Conservation (phyloP, 176 grass and related monocot genomes). For the Canna indica region DNA sequence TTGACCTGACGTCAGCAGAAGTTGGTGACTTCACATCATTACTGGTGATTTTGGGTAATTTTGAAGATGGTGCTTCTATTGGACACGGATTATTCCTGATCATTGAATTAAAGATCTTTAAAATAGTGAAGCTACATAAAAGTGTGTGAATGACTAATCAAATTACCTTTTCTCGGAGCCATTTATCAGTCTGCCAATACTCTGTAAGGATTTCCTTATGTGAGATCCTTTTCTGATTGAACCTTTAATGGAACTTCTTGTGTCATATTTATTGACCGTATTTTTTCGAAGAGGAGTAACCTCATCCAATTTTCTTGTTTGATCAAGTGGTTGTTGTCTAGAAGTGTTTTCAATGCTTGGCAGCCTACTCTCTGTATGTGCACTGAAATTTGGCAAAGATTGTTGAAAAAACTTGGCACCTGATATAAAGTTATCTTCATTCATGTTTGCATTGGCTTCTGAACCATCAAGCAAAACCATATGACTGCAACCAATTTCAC, state of each 20-base stretch:
- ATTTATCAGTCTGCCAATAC: slow-evolving; percentile 71
- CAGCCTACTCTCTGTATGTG: slow-evolving; percentile 7
- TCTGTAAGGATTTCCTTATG: slow-evolving; percentile 82
- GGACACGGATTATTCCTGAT: slow-evolving; percentile 40
- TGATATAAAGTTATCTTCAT: slow-evolving; percentile 30
- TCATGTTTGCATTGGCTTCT: slow-evolving; percentile 9
- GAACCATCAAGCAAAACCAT: background rate
- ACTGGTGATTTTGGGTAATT: slow-evolving; percentile 19
- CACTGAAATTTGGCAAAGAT: slow-evolving; percentile 23
- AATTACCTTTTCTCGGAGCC: slow-evolving; percentile 62
- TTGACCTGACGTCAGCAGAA: slow-evolving; percentile 35
- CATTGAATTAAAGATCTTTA: slow-evolving; percentile 17
- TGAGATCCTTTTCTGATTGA: slow-evolving; percentile 53
- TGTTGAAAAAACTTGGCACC: slow-evolving; percentile 22
- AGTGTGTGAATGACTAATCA: background rate
- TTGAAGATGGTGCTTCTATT: slow-evolving; percentile 35
- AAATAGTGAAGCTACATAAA: background rate
- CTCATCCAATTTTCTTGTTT: slow-evolving; percentile 30
- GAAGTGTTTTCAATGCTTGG: slow-evolving; percentile 26
- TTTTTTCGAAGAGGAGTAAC: slow-evolving; percentile 15
- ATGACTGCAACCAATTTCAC: background rate
- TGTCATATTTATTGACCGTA: slow-evolving; percentile 34
- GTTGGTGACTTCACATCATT: slow-evolving; percentile 26
- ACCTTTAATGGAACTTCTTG: slow-evolving; percentile 28
- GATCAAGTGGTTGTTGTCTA: slow-evolving; percentile 39